Conservation (phyloP, 164 flowering plant genomes). For the Liquidambar formosana region DNA sequence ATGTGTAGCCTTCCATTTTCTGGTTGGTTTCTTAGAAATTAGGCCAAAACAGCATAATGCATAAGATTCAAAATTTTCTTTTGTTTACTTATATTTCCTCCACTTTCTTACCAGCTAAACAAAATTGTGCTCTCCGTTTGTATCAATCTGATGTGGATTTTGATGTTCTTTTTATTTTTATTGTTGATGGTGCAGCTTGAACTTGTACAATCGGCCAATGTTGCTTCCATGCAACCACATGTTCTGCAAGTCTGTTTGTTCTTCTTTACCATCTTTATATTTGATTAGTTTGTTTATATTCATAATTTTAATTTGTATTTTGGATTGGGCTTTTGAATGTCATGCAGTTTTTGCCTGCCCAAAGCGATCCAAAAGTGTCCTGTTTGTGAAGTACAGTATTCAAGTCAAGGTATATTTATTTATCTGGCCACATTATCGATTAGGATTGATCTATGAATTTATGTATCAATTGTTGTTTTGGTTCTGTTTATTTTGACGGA, state of each 20-base stretch:
- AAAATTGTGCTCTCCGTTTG: not conserved
- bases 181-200: constrained; percentile 43
- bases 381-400: constrained; percentile 39
- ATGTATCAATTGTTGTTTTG: too few relatives aligned
- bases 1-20: too few relatives aligned
- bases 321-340: constrained; percentile 1
- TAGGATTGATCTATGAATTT: too few relatives aligned
- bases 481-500: too few relatives aligned
- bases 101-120: not conserved
- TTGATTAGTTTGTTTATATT: not conserved
- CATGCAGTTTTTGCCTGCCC: constrained; percentile 48
- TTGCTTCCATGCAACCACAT: constrained; percentile 67
- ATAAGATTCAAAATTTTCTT: not conserved
- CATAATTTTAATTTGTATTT: constrained; percentile 1
- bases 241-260: constrained; percentile 54
- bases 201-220: constrained; percentile 45
- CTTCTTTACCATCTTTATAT: not conserved
- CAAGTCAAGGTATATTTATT: constrained; percentile 30
- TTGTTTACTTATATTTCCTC: not conserved
- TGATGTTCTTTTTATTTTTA: not conserved
- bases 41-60: too few relatives aligned
- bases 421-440: too few relatives aligned
- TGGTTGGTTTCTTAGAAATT: too few relatives aligned
- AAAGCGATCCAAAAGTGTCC: constrained; percentile 35
- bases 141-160: not conserved